These are phyloP conservation scores for Phytophthora crassamura DNA, from an alignment of 352 stramenopile species.

Conservation along the genomic window DNA sequence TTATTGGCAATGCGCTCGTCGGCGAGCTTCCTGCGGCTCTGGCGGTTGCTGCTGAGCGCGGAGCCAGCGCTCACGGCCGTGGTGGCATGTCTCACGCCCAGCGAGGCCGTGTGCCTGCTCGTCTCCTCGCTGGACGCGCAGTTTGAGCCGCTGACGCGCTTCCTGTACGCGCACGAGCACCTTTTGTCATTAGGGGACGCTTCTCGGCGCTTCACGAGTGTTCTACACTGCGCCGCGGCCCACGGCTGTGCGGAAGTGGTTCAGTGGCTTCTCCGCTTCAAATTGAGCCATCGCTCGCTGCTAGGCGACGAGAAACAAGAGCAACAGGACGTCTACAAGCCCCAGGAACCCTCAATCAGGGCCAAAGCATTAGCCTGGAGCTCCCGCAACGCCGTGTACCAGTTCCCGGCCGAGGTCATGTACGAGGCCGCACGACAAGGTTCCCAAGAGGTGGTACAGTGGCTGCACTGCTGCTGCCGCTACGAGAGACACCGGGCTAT, in stretches of 20 bases:
- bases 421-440: slow-evolving; percentile 49
- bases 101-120: slow-evolving; percentile 39
- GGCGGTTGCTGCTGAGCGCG: slow-evolving; percentile 26
- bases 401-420: slow-evolving; percentile 46
- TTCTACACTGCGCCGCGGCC: slow-evolving; percentile 45
- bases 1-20: slow-evolving; percentile 5
- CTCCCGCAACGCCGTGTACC: slow-evolving; percentile 39
- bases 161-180: slow-evolving; percentile 37
- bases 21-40: slow-evolving; percentile 19
- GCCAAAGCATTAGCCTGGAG: slow-evolving; percentile 37
- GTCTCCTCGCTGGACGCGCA: slow-evolving; percentile 43
- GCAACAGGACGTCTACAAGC: not conserved
- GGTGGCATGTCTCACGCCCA: slow-evolving; percentile 30
- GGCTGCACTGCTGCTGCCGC: slow-evolving; percentile 45
- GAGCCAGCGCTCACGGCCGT: slow-evolving; percentile 31
- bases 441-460: slow-evolving; percentile 42
- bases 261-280: slow-evolving; percentile 44
- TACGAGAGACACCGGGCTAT: slow-evolving; percentile 51
- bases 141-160: slow-evolving; percentile 29
- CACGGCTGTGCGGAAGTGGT: slow-evolving; percentile 37
- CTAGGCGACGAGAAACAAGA: slow-evolving; percentile 10
- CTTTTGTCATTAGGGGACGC: slow-evolving; percentile 40
- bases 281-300: slow-evolving; percentile 24
- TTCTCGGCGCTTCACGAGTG: slow-evolving; percentile 31
- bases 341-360: not conserved